Evolutionary conservation across 805 yeast genomes (phyloP), one percentile per base, ranked within the genome.

Genomic region (Nakazawaea wyomingensis): DNA sequence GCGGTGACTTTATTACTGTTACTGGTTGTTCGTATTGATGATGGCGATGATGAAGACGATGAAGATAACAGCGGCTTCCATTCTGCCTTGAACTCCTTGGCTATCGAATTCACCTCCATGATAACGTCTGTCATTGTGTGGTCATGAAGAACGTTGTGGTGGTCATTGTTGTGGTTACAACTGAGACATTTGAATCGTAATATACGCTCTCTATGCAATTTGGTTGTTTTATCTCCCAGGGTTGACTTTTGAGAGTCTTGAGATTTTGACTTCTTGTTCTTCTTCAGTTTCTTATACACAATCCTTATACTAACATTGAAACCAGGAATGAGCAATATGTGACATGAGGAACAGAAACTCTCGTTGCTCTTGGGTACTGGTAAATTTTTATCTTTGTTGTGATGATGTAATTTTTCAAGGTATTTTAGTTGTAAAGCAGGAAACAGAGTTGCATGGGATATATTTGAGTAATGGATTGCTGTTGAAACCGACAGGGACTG

Each of bases 181-280:
- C 31, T 31, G 48, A 50, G 39, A 41, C 63, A 59, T 22, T 36
- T 37, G 39, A 56, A 55, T 13, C 41, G 31, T 20, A 58, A 35
- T 22, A 37, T 29, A 47, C 35, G 36, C 28, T 32, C 48, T 44
- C 34, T 46, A n/a, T n/a, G n/a, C n/a, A n/a, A n/a, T n/a, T n/a
- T n/a, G n/a, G n/a, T n/a, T n/a, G n/a, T n/a, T n/a, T n/a, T n/a
- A n/a, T n/a, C n/a, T n/a, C n/a, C n/a, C n/a, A n/a, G n/a, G n/a
- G n/a, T n/a, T n/a, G n/a, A n/a, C n/a, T n/a, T n/a, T n/a, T n/a
- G n/a, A n/a, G n/a, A n/a, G n/a, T n/a, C n/a, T n/a, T n/a, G n/a
- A n/a, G n/a, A n/a, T n/a, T n/a, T n/a, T n/a, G n/a, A n/a, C n/a
- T n/a, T n/a, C n/a, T n/a, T n/a, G n/a, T n/a, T 4, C 29, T n/a